Conservation (phyloP, 805 yeast species). For the Blastobotrys terrestris region DNA sequence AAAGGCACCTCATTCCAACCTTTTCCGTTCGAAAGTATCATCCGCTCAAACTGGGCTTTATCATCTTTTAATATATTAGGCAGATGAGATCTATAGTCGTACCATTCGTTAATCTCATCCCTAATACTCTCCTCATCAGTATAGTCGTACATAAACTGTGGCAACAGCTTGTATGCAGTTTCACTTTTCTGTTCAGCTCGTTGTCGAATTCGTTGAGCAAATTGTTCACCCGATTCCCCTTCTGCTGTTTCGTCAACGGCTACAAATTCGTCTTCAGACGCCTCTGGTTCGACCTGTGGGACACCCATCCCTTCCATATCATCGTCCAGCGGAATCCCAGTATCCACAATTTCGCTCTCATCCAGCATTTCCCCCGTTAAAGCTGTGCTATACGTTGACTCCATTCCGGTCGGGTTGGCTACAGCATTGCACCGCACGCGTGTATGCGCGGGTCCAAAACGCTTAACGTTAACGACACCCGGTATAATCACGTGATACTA, state of each 20-base stretch:
- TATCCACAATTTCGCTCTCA: conserved; percentile 3
- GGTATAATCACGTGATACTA: background rate
- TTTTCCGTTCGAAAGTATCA: background rate
- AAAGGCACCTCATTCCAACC: conserved; percentile 1
- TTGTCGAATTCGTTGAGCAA: conserved; percentile 17
- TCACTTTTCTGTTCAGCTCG: conserved; percentile 10
- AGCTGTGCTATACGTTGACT: background rate
- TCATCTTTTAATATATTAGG: conserved; percentile 5
- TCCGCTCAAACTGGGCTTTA: background rate
- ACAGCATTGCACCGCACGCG: background rate
- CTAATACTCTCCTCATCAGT: conserved; percentile 32
- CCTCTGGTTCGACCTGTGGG: conserved; percentile 1
- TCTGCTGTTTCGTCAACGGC: conserved; percentile 19
- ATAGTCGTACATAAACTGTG: conserved; percentile 39
- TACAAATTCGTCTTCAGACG: conserved; percentile 16
- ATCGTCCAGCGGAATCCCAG: conserved; percentile 7
- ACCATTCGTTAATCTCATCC: conserved; percentile 46
- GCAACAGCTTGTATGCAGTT: conserved; percentile 26
- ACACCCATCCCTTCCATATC: conserved; percentile 2
- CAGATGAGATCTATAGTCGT: conserved; percentile 20
- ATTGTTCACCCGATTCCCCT: background rate
- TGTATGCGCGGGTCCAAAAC: too few species aligned
- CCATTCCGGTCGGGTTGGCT: background rate
- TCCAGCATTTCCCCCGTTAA: conserved; percentile 6
- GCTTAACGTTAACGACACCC: too few species aligned